Base-by-base conservation (phyloP, 2,329 filamentous ascomycete genomes). In the Paraphaeosphaeria sporulosa region DNA sequence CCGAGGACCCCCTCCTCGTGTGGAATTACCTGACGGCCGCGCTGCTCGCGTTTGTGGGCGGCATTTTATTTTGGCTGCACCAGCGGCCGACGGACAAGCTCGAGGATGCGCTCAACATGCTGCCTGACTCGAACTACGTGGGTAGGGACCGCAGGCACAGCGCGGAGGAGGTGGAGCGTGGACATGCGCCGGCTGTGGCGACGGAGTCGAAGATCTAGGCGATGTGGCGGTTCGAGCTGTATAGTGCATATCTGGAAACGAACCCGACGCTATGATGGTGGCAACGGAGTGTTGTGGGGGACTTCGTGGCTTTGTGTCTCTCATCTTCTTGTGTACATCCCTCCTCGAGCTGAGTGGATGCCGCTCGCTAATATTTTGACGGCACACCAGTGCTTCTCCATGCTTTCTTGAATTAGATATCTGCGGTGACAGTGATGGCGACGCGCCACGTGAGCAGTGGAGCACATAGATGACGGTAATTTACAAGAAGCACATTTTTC, bases 21-120 rank as follows among this genome's bases (percentile, higher is more conserved):
- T 92, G 89, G 88, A 91, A 93, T 79, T 93, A 93, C 77, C 84
- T 81, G 9, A 74, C 82, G 19, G 84, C 90, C 19, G 87, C 89
- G 6, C 79, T 87, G 59, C 80, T 92, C 54, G 85, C 90, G 0
- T 83, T 87, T 40, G 54, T 88, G 8, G 90, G 88, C 38, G 89
- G 88, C 25, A 62, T 83, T 4, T 80, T 82, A 1, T 93, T 93
- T 80, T 93, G 89, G 89, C 74, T 89, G 69, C 86, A 83, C 70
- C 91, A 90, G 80, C 79, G 83, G 42, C 80, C 85, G n/a, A 81
- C 90, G 10, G 90, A 93, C 71, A 78, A 76, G 27, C 81, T 88
- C 64, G 91, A 93, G 72, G 90, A 93, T 74, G 81, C 83, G 68
- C 79, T 90, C 65, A 93, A 93, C 76, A 84, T 87, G 83, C 87